These are phyloP conservation scores for Saccharomycopsis fibuligera DNA, from an alignment of 805 yeast genomes.

Conservation along the genomic window DNA sequence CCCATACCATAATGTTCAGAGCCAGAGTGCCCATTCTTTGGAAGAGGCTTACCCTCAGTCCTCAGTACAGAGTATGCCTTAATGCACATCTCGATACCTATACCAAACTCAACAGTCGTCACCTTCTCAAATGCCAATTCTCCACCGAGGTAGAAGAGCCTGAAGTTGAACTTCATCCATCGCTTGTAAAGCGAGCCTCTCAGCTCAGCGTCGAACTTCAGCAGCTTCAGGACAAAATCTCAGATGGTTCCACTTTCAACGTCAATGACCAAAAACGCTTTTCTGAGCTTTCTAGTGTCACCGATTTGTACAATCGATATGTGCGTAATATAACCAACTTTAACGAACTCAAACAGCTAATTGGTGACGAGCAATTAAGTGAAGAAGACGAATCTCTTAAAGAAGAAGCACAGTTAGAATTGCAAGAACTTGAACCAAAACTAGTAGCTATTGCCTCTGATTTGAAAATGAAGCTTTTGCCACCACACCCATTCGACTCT, in stretches of 20 bases:
- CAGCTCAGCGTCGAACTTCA: conserved; percentile 35
- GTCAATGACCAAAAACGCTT: conserved; percentile 43
- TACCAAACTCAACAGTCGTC: too few species aligned
- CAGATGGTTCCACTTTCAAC: conserved; percentile 38
- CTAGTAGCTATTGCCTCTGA: conserved; percentile 36
- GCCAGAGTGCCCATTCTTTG: too few species aligned
- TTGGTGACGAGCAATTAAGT: conserved; percentile 37
- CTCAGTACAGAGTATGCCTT: too few species aligned
- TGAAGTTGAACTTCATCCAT: conserved; percentile 40
- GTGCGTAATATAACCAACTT: conserved; percentile 28
- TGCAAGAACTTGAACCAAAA: conserved; percentile 39
- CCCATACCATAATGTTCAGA: too few species aligned
- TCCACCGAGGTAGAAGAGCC: conserved; percentile 3
- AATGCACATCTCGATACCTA: too few species aligned
- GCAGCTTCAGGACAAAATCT: conserved; percentile 35
- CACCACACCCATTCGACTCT: conserved; percentile 71
- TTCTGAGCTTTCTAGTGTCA: conserved; percentile 39
- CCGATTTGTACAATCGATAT: conserved; percentile 37
- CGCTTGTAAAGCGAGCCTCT: conserved; percentile 43
- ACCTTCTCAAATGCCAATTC: too few species aligned
- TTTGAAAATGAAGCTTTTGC: conserved; percentile 58
- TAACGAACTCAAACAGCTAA: conserved; percentile 31
- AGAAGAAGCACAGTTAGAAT: conserved; percentile 65
- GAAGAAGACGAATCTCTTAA: conserved; percentile 38
- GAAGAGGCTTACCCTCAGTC: too few species aligned